Conservation (phyloP, 2,329 filamentous ascomycete species). For the Aureobasidium namibiae region DNA sequence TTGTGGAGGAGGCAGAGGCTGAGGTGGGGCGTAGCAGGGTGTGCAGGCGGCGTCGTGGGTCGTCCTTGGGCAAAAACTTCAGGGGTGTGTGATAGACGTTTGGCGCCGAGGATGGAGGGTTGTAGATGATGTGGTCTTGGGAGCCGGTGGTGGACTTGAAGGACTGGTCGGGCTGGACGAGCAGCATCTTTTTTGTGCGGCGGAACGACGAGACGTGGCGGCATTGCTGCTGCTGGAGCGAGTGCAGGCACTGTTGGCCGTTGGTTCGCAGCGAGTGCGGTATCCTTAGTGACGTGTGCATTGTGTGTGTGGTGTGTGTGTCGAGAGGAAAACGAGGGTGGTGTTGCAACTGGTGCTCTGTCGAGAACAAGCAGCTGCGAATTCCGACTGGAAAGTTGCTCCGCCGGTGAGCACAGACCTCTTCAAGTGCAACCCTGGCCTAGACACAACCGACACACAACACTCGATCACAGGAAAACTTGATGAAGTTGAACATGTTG, state of each 20-base stretch:
- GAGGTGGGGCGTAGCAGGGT: conserved; percentile 16
- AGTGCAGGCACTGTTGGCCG: conserved; percentile 3
- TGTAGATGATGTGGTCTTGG: conserved; percentile 53
- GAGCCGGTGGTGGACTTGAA: conserved; percentile 28
- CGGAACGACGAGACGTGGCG: conserved; percentile 38
- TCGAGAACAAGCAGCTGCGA: background rate
- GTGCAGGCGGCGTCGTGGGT: conserved; percentile 45
- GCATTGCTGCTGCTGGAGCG: conserved; percentile 20
- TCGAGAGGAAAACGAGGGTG: background rate
- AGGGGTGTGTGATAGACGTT: conserved; percentile 56
- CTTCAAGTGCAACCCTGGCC: background rate
- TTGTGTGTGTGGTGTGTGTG: conserved; percentile 7
- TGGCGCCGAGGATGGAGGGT: conserved; percentile 56
- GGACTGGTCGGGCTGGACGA: conserved; percentile 36
- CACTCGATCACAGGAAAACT: background rate
- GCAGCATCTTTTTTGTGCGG: conserved; percentile 39
- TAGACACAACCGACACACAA: background rate
- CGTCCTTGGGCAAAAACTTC: conserved; percentile 54
- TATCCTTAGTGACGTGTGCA: conserved; percentile 11
- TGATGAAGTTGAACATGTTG: background rate
- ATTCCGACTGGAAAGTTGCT: conserved; percentile 7
- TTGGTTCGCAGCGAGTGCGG: conserved; percentile 8
- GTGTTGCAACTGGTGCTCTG: background rate
- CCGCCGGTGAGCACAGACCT: conserved; percentile 1
- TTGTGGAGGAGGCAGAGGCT: conserved; percentile 20